Evolutionary conservation across 768 basidiomycete genomes (phyloP), one percentile per base, ranked within the genome.

Genomic region (Tulasnella sp.): DNA sequence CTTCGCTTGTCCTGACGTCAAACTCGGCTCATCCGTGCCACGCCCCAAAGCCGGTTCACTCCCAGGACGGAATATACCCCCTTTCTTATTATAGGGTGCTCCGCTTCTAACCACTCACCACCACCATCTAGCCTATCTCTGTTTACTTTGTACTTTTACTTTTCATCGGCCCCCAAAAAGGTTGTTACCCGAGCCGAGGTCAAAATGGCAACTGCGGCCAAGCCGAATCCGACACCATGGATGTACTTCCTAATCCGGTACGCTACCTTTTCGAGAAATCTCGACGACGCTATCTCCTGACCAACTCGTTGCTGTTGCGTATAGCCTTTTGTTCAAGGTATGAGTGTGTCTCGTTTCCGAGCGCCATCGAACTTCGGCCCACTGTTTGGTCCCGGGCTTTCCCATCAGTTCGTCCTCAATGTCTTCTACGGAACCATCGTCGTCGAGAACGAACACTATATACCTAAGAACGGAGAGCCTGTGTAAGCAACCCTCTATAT

Each of bases 341-440:
- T 37, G 28, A 37, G 28, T n/a, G n/a, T n/a, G 74, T 76, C 73
- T 34, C 48, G 20, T 44, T 41, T 40, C 28, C 28, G 72, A 28
- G 54, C 18, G 18, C 14, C 46, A 46, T 46, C 16, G 22, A n/a
- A 74, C 20, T n/a, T 81, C 80, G 34, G 24, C 42, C 16, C 14
- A 78, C 72, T 40, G 78, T 40, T n/a, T 46, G 24, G 46, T n/a
- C 22, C 58, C 44, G 22, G 34, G 4, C 48, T 34, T 22, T 28
- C 6, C 6, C n/a, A 7, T 20, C 72, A 90, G 83, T 92, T 96
- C 83, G 94, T 96, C 2, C 91, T 97, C 83, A 94, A 94, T 85
- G 94, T 96, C 82, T 97, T 97, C 86, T 97, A 97, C 85, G 94
- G 94, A 1, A 90, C 92, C 14, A 95, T 97, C 79, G 93, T 96